Evolutionary conservation across 2,329 filamentous ascomycete genomes (phyloP).

Genomic region (Trichophyton simii): DNA sequence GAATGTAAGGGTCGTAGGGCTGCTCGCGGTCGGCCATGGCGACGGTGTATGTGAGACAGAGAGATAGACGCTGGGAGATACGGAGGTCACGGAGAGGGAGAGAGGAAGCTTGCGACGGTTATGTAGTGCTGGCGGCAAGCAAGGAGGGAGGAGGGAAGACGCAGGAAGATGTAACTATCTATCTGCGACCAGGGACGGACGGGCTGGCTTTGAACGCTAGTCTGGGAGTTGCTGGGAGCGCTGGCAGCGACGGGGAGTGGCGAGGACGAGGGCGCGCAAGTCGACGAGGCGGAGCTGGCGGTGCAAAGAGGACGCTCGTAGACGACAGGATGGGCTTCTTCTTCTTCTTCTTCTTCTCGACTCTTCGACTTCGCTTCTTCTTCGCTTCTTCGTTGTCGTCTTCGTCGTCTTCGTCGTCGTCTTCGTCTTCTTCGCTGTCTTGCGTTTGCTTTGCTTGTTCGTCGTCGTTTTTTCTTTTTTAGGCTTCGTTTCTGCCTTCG

Average conservation of each 20-base stretch:
- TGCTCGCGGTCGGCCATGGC: slow-evolving; percentile 47
- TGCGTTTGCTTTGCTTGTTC: too few species aligned
- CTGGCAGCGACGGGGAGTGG: neutral
- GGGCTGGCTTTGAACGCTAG: neutral
- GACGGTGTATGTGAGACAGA: slow-evolving; percentile 3
- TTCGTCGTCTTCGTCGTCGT: too few species aligned
- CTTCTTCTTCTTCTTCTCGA: neutral
- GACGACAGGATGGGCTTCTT: neutral
- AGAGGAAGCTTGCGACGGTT: too few species aligned
- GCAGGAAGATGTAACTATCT: neutral
- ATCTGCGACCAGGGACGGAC: neutral
- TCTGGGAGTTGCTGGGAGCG: too few species aligned
- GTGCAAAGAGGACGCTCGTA: neutral
- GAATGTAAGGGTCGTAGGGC: slow-evolving; percentile 84
- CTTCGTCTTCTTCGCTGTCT: neutral
- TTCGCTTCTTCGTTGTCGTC: neutral
- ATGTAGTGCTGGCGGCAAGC: neutral
- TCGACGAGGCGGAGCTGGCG: neutral
- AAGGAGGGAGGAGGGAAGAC: neutral
- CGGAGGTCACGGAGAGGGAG: too few species aligned
- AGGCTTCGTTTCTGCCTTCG: neutral
- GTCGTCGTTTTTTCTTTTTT: neutral
- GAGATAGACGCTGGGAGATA: too few species aligned
- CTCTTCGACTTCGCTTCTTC: neutral
- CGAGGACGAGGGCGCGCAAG: neutral